Evolutionary conservation across 2,329 filamentous ascomycete species (phyloP), one percentile per base, ranked within the genome.

Genomic region (Monosporascus sp.): DNA sequence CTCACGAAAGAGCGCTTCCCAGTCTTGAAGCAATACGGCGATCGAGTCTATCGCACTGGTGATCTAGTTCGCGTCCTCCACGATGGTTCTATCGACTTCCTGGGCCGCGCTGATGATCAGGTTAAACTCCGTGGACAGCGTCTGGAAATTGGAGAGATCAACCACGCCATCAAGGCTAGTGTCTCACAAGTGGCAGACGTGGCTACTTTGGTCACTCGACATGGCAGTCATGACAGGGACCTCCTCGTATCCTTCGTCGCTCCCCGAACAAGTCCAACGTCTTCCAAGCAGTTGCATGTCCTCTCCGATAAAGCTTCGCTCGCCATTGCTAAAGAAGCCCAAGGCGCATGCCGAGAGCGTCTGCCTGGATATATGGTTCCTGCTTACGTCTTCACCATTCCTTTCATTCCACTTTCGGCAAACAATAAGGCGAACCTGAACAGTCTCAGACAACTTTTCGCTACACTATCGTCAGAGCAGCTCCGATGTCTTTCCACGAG

Each of bases 311-410:
- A 65, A 3, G 66, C 71, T 2, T 64, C 69, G 17, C 60, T 72
- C 11, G 61, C 65, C 0, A 62, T 85, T 3, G 70, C 78, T 7
- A 67, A 64, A 0, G 66, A 67, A 3, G 80, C 84, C 6, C 78
- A 78, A 58, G 73, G 79, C 24, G 80, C 83, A n/a, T 96, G 91
- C 60, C 80, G 81, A 37, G 74, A 80, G 2, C 82, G 76, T 22
- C 77, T 97, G 3, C 89, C 92, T 0, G 81, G 79, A 0, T 97
- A 97, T 67, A 97, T 97, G 92, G 82, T 97, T 2, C 93, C 92
- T 1, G 92, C 90, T 0, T 89, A 94, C 63, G 84, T 95, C 54
- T 74, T 96, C 24, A 81, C 80, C 3, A 71, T 96, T 7, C 79
- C 84, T 0, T 77, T 74, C 7, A 84, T 97, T 51, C 92, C 92